Base-by-base conservation (phyloP, 148 eudicot genomes). In the Camellia lanceoleosa region DNA sequence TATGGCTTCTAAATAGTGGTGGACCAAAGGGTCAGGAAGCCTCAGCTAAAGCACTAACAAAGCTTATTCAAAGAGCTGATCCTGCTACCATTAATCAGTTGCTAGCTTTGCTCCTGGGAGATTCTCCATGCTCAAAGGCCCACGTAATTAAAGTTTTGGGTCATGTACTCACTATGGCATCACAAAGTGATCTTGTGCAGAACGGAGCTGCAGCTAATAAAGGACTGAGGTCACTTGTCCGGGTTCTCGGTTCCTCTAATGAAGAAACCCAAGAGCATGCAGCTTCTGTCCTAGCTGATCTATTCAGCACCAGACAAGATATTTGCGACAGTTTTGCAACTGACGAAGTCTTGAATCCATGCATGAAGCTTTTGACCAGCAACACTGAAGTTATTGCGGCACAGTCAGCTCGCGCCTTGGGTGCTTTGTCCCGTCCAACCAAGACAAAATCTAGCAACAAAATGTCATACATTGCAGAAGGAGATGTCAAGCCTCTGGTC, bases 311-410 rank as follows among this genome's bases (percentile, higher is more conserved):
- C 78, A 85, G 94, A 70, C 92, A 87, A 71, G 98, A 92, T 77
- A 90, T 93, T 47, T 88, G 95, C 68, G 90, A 92, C 60, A 90
- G 86, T 80, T 91, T 93, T 47, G 91, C 94, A 66, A 90, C 90
- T 62, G 92, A 93, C 81, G 95, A 91, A 82, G 89, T 93, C 52
- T 85, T 93, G 73, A 87, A 87, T 76, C 89, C 89, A 30, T 93
- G 92, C 86, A 89, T 90, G 90, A 92, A 93, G 86, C 94, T 93
- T 76, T 87, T 93, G 87, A 83, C 90, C 38, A 91, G 95, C 83
- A 91, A 89, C 75, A 83, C 91, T 69, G 92, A 87, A 83, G 88
- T 85, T 80, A 88, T 91, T 80, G 95, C 91, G n/a, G 85, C 94
- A 75, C 89, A 93, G 74, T 91, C 97, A 75, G 97, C 97, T 82